Conservation (phyloP, 2,329 filamentous ascomycete species). For the Calonectria pauciramosa region DNA sequence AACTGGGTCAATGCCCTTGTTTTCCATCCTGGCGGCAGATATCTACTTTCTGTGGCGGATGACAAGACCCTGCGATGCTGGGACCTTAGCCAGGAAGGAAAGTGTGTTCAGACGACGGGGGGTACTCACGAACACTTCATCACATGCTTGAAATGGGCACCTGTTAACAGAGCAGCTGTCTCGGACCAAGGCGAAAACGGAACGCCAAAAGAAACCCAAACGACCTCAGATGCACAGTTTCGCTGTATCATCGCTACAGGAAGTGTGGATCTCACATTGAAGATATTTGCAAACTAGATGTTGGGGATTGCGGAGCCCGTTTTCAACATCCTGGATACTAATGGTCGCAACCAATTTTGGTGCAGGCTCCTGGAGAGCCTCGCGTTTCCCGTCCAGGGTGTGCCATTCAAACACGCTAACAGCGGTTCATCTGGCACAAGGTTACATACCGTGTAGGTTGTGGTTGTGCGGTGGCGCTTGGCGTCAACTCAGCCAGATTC, state of each 20-base stretch:
- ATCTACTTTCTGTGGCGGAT: conserved; percentile 86
- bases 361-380: background rate
- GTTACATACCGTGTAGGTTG: background rate
- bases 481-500: background rate
- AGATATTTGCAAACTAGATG: conserved; percentile 30
- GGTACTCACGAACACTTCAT: conserved; percentile 89
- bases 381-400: background rate
- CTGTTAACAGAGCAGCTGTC: conserved; percentile 50
- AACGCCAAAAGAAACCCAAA: background rate
- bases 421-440: background rate
- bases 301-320: background rate
- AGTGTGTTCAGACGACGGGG: conserved; percentile 84
- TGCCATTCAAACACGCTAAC: background rate
- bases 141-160: conserved; percentile 89
- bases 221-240: conserved; percentile 70
- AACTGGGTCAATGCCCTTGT: conserved; percentile 92
- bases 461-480: background rate
- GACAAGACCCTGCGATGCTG: conserved; percentile 95
- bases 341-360: background rate
- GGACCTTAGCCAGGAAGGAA: conserved; percentile 91
- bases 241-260: conserved; percentile 90
- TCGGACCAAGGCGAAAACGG: background rate
- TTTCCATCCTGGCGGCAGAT: conserved; percentile 94
- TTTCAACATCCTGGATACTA: background rate
- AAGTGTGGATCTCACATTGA: conserved; percentile 67